Evolutionary conservation across 441 rosid species (phyloP), one percentile per base, ranked within the genome.

Genomic region (Pelargonium myrrhifolium): DNA sequence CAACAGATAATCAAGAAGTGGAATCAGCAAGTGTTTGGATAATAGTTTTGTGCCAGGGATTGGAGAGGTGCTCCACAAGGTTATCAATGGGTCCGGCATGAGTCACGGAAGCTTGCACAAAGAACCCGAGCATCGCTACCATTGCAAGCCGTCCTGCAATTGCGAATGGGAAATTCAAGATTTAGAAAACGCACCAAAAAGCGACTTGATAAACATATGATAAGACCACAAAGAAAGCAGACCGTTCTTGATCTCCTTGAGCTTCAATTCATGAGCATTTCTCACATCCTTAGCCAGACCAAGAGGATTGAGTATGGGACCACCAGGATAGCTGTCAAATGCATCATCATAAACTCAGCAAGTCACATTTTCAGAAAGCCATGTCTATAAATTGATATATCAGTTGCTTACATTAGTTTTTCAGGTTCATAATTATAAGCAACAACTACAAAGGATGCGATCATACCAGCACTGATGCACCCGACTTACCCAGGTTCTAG

Each of bases 181-280:
- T 12, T 17, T 15, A 22, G 3, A 62, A 28, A 35, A 53, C 55
- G 56, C 47, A 11, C 9, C 2, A 15, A 21, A 0, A 9, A 0
- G 6, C 17, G 40, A 49, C 37, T 47, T 12, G 12, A 58, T 53
- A 40, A 49, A 64, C 35, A 6, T 60, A 17, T 21, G 64, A 56
- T 49, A 22, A 40, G 20, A 64, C 11, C 51, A 43, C 20, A 47
- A 1, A 35, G 9, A 10, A 35, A 11, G 53, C 55, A 15, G 65
- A 90, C 97, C 99, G 61, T 90, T 93, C 79, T 90, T 90, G 43
- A 93, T 89, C 82, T 93, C 99, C 71, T 93, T 90, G 35, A 87
- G 95, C 85, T 93, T 93, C 96, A 83, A 88, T 1, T 79, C 87
- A 60, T 71, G 79, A 71, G 96, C 92, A 21, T 77, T 85, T 64